Base-by-base conservation (phyloP, 306 rosid genomes). In the Quercus robur region DNA sequence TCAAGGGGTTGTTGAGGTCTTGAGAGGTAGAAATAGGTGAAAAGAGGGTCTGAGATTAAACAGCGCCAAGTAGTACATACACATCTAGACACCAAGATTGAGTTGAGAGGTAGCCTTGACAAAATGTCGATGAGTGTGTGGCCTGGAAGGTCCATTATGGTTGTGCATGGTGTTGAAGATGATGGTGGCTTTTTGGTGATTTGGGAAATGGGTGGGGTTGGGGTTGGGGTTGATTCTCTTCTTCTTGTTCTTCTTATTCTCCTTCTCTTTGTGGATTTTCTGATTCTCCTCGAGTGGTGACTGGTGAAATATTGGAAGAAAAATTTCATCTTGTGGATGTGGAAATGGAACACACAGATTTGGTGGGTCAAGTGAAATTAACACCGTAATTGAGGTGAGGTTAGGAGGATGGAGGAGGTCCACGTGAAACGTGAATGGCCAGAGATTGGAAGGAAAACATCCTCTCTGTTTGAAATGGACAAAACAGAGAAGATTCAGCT, bases 1-100 rank as follows among this genome's bases (percentile, higher is more conserved):
- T 61, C 75, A 55, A 21, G 58, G 66, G 56, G 46, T 41, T 41
- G 56, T 55, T 5, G 70, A 63, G 63, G 6, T 66, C 73, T 54
- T 33, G 75, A 21, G 26, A 57, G 8, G 15, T 67, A 66, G 19
- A 77, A 33, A 21, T 9, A 8, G 23, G 68, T 28, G 71, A 77
- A 77, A 20, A 52, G 38, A 56, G 74, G 74, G 75, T 77, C 68
- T 1, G 41, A 77, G 41, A 77, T 66, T 35, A 67, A n/a, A 21
- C 5, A 26, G 49, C n/a, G 23, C 75, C 81, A 77, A 8, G 28
- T 4, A 54, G 59, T 68, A 35, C 76, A 78, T 9, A 56, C 76
- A 41, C 68, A 78, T 52, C 68, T 78, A 38, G 70, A 78, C 18
- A 6, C 19, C 70, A 56, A 44, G 81, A 78, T 51, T 63, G 70